Evolutionary conservation across 1,284 basidiomycete species (phyloP), one percentile per base, ranked within the genome.

Genomic region (Sporisorium scitamineum): DNA sequence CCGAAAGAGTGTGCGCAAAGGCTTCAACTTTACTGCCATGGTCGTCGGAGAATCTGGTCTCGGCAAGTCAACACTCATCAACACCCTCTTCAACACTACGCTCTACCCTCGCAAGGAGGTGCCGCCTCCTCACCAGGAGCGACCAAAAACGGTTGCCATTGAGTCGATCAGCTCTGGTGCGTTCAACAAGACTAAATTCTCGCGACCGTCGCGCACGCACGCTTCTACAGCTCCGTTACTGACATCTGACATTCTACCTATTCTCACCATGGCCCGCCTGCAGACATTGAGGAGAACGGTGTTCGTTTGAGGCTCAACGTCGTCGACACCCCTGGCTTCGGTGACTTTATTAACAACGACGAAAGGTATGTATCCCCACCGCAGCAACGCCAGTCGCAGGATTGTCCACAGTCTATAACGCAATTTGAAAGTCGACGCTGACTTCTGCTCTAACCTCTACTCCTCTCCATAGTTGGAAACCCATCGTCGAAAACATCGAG

Each of bases 21-120:
- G 83, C 37, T 84, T 84, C 74, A 78, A 69, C 59, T 84, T 84
- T 54, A 84, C 82, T 18, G 72, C 72, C 47, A 84, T 84, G 83
- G 82, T 84, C 18, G 83, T 84, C 20, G 83, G 83, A 66, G 82
- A 84, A 63, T 83, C 82, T 20, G 83, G 83, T 64, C 78, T 84
- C n/a, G 83, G 83, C 57, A 84, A 84, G 76, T 84, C 82, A 44
- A 84, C 83, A 13, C 69, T 84, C 53, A 81, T 84, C 78, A 84
- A 84, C 80, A 84, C 83, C 11, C 76, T 84, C 42, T 84, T 84
- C 78, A 84, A 84, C 78, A 84, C 80, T n/a, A 80, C 79, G 26
- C 76, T 84, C 42, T 83, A 84, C 61, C 81, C 82, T 20, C 78
- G 80, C 70, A 83, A 83, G 58, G 77, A 84, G 63, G 82, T 83